Base-by-base conservation (phyloP, 2,329 filamentous ascomycete genomes). In the Scytalidium sp. region DNA sequence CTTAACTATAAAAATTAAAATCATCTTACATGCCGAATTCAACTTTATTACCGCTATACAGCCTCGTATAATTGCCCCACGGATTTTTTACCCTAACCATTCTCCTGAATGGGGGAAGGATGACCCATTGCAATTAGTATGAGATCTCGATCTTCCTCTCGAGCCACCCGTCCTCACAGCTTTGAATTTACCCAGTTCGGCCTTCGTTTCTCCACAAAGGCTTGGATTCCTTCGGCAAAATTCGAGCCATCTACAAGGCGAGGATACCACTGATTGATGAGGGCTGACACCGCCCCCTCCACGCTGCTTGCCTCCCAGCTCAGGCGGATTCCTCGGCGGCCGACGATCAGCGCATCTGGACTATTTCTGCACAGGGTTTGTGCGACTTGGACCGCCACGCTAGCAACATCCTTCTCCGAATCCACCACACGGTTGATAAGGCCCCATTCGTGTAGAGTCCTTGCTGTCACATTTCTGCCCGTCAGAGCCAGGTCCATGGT, bases 121-220 rank as follows among this genome's bases (percentile, higher is more conserved):
- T n/a, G n/a, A n/a, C n/a, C n/a, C n/a, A n/a, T n/a, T n/a, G n/a
- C n/a, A n/a, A n/a, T n/a, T n/a, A n/a, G n/a, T n/a, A n/a, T n/a
- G n/a, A n/a, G n/a, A n/a, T n/a, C n/a, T n/a, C n/a, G n/a, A n/a
- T n/a, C n/a, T n/a, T n/a, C n/a, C n/a, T n/a, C n/a, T n/a, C n/a
- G n/a, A n/a, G n/a, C n/a, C n/a, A n/a, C n/a, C n/a, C n/a, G n/a
- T n/a, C n/a, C n/a, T n/a, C n/a, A n/a, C 43, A 84, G 57, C 65
- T 82, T 83, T 57, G 79, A 82, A 54, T 81, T 72, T 61, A 70
- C 76, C 86, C 87, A 90, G 25, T 74, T 71, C 2, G 87, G 79
- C 67, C 78, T 75, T 60, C 85, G 73, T 75, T 84, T 88, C 75
- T 90, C 86, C 19, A 85, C 82, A 71, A 91, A 92, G 51, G 87